Conservation (phyloP, 2,329 filamentous ascomycete species). For the Magnaporthales sp. region DNA sequence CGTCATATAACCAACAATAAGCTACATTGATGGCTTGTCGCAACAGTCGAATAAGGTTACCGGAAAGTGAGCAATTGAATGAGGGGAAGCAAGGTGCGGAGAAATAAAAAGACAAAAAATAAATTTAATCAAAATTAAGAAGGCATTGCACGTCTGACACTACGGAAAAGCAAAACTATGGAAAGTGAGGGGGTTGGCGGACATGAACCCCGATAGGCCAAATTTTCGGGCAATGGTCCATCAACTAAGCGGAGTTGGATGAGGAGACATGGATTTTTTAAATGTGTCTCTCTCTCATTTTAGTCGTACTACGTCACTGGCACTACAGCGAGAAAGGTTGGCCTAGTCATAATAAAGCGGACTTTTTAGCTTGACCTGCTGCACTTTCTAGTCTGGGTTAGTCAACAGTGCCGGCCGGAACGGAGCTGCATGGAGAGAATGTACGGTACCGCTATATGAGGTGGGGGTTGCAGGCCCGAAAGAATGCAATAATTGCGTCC, state of each 20-base stretch:
- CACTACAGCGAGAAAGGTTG: too few relatives aligned
- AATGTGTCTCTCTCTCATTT: neutral
- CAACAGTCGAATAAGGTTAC: neutral
- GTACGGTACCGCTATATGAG: neutral
- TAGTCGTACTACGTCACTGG: neutral
- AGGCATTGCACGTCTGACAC: neutral
- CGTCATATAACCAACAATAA: neutral
- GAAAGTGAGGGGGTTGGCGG: neutral
- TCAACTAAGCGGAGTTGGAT: neutral
- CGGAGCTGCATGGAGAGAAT: neutral
- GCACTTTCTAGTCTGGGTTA: neutral
- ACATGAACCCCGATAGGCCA: neutral
- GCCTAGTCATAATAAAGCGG: neutral
- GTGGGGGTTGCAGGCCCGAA: neutral
- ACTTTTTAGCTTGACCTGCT: too few relatives aligned
- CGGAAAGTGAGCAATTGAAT: neutral
- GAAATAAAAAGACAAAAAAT: neutral
- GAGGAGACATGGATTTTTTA: neutral
- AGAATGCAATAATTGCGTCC: too few relatives aligned
- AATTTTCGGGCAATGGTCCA: neutral
- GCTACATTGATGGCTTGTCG: neutral
- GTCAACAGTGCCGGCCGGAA: neutral
- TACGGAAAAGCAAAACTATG: neutral
- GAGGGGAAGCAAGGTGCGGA: neutral
- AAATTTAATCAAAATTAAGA: neutral